phyloP scores from a whole-genome alignment of 2,329 filamentous ascomycete genomes.

The Sordariomycetes sp. region DNA sequence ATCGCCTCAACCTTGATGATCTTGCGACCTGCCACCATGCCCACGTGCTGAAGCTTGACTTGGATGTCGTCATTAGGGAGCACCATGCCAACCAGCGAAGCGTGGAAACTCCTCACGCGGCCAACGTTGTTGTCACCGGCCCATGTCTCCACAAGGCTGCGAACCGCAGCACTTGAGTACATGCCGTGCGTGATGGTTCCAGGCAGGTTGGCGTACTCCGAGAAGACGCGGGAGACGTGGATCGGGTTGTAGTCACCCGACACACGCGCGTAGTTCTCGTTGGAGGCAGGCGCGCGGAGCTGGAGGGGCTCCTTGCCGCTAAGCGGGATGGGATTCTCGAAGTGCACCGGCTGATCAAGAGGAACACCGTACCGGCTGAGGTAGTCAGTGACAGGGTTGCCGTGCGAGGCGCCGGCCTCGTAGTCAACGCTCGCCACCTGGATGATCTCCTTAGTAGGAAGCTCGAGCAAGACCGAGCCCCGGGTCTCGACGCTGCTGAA shows the following conservation, averaged over 20 bases:
- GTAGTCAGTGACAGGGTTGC: constrained; percentile 95
- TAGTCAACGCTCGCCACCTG: constrained; percentile 97
- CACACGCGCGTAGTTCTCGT: constrained; percentile 95
- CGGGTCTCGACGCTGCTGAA: constrained; percentile 88
- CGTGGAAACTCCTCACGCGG: constrained; percentile 94
- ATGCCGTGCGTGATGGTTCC: constrained; percentile 98
- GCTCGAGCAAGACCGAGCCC: constrained; percentile 84
- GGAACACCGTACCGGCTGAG: constrained; percentile 82
- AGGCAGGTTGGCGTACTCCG: constrained; percentile 87
- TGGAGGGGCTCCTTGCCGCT: constrained; percentile 84
- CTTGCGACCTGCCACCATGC: constrained; percentile 97
- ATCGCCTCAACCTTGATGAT: constrained; percentile 97
- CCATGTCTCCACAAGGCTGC: constrained; percentile 96
- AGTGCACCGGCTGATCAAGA: constrained; percentile 92
- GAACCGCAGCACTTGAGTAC: constrained; percentile 96
- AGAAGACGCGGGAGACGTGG: constrained; percentile 94
- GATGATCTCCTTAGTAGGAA: constrained; percentile 94
- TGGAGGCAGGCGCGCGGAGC: constrained; percentile 85
- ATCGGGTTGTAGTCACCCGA: constrained; percentile 99
- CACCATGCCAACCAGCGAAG: constrained; percentile 96
- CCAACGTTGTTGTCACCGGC: constrained; percentile 98
- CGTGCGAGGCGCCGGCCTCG: constrained; percentile 79
- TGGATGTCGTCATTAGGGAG: constrained; percentile 91
- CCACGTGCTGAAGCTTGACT: constrained; percentile 90
- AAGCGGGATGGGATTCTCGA: constrained; percentile 93